A percentile compares a stretch with the other conserved stretches of the same genome.
Conservation (phyloP, 768 basidiomycete genomes). For the Scleroderma bovista region DNA sequence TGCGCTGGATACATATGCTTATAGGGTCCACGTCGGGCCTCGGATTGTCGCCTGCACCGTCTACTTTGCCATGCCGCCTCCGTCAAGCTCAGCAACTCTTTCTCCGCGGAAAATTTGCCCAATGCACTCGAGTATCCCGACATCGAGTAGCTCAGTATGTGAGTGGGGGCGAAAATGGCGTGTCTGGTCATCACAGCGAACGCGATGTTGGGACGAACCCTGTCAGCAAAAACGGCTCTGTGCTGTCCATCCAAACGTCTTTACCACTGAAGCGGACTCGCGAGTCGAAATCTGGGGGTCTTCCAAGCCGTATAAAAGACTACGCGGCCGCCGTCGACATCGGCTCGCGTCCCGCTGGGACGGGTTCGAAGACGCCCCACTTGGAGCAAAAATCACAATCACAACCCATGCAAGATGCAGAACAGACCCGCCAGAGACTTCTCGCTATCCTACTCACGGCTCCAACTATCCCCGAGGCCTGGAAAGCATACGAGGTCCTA, state of each 20-base stretch:
- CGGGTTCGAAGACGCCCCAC: too few relatives aligned
- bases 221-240: not conserved
- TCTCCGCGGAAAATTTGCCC: conserved; percentile 5
- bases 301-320: not conserved
- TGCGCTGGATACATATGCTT: conserved; percentile 69
- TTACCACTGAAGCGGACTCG: not conserved
- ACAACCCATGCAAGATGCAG: conserved; percentile 11
- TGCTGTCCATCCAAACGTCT: not conserved
- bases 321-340: not conserved
- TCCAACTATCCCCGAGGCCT: conserved; percentile 30
- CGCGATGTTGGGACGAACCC: not conserved
- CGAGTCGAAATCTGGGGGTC: not conserved
- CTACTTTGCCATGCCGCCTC: conserved; percentile 28
- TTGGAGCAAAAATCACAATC: not conserved
- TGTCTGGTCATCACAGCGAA: not conserved
- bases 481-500: conserved; percentile 39
- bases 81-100: conserved; percentile 11
- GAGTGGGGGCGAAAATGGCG: not conserved
- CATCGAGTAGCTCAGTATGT: not conserved
- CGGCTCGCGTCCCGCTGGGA: not conserved
- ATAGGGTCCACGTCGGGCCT: conserved; percentile 77
- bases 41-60: conserved; percentile 35
- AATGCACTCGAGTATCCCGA: not conserved
- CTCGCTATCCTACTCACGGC: conserved; percentile 31
- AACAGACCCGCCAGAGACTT: conserved; percentile 17